Percentiles rank a stretch among this genome's conserved stretches.
Conservation (phyloP, 2,329 filamentous ascomycete genomes). For the Arthrinium puccinioides region DNA sequence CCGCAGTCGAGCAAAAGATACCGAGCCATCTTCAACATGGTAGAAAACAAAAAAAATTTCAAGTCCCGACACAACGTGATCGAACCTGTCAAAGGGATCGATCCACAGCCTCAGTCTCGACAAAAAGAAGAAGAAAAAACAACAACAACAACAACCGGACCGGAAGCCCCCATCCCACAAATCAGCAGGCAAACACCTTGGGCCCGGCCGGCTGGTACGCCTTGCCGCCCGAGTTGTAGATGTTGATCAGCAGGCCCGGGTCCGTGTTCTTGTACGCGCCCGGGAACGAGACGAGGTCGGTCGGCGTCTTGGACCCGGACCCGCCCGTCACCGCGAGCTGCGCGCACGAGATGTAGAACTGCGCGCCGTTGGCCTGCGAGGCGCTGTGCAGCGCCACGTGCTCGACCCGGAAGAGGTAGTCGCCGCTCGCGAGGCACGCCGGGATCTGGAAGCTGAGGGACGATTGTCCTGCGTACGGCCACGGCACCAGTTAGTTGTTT, state of each 20-base stretch:
- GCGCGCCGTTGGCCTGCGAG: conserved; percentile 21
- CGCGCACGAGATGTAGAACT: conserved; percentile 26
- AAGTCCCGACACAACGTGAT: no score
- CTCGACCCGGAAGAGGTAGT: conserved; percentile 30
- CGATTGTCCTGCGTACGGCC: conserved; percentile 14
- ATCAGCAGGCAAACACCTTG: conserved; percentile 5
- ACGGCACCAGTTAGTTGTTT: neutral
- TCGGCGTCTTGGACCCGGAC: conserved; percentile 21
- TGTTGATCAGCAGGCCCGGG: conserved; percentile 34
- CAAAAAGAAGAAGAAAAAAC: no score
- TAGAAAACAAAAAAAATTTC: no score
- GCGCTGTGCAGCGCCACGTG: conserved; percentile 28
- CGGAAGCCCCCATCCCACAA: no score
- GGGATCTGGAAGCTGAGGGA: conserved; percentile 24
- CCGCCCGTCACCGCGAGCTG: conserved; percentile 26
- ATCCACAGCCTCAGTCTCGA: no score
- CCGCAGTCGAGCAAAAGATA: no score
- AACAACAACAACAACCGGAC: no score
- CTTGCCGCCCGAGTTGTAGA: conserved; percentile 25
- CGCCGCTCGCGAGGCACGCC: conserved; percentile 24
- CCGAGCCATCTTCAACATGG: no score
- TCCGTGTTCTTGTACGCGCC: conserved; percentile 27
- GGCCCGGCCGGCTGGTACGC: conserved; percentile 6
- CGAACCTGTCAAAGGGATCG: no score
- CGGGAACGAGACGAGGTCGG: conserved; percentile 30